Evolutionary conservation across 805 yeast genomes (phyloP).

Genomic region (Ogataea trehaloabstinens): DNA sequence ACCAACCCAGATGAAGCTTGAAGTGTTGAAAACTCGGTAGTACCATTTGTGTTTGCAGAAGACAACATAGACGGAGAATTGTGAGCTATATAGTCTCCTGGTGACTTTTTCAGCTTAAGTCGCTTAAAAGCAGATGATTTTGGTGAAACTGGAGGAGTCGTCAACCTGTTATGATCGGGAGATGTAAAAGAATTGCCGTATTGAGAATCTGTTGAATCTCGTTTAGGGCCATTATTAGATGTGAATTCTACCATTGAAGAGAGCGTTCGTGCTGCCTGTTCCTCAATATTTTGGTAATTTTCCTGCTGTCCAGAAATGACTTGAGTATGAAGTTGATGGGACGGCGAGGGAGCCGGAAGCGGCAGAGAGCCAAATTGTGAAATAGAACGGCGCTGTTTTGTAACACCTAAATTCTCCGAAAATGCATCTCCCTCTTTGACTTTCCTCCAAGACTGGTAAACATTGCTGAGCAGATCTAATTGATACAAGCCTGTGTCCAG

Average conservation of each 20-base stretch:
- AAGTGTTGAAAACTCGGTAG: slow-evolving; percentile 4
- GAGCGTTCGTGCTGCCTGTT: slow-evolving; percentile 29
- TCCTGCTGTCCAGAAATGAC: slow-evolving; percentile 3
- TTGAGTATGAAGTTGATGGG: too few species aligned
- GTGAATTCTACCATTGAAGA: slow-evolving; percentile 24
- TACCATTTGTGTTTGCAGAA: neutral
- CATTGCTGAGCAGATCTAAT: slow-evolving; percentile 9
- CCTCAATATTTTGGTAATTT: slow-evolving; percentile 22
- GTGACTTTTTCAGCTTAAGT: slow-evolving; percentile 17
- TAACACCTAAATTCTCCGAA: slow-evolving; percentile 1
- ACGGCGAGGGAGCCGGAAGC: slow-evolving; percentile 5
- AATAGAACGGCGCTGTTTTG: neutral
- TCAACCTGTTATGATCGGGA: slow-evolving; percentile 9
- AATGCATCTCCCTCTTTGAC: slow-evolving; percentile 14
- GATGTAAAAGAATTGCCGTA: slow-evolving; percentile 7
- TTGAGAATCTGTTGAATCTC: slow-evolving; percentile 1
- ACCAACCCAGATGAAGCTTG: neutral
- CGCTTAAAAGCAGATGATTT: slow-evolving; percentile 20
- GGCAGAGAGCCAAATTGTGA: neutral
- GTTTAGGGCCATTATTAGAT: neutral
- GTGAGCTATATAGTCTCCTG: slow-evolving; percentile 5
- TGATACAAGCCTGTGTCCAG: slow-evolving; percentile 19
- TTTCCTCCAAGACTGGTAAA: slow-evolving; percentile 18
- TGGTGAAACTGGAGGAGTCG: slow-evolving; percentile 25
- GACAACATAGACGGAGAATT: slow-evolving; percentile 4